Evolutionary conservation across 768 basidiomycete species (phyloP), one percentile per base, ranked within the genome.

Genomic region (Rhizopogon roseolus): DNA sequence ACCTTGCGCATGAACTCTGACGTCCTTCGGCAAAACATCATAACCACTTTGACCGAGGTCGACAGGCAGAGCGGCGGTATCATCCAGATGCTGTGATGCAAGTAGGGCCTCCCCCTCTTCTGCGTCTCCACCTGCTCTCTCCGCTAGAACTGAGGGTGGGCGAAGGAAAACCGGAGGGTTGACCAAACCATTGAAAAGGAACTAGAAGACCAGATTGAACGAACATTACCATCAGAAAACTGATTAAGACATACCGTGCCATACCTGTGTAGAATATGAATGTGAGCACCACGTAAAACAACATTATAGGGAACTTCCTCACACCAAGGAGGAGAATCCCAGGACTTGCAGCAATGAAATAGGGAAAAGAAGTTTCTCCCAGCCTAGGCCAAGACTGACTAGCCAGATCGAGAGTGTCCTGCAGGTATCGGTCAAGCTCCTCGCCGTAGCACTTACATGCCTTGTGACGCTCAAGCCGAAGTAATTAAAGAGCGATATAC

Each of bases 321-420:
- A 96, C 84, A 98, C 95, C 54, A 99, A 78, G 42, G 98, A 71
- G 6, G 78, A 82, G 69, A 99, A 99, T 3, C 93, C 93, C 17
- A 79, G 61, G 51, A 96, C 81, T 69, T 96, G 93, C 11, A 95
- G 67, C 50, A 93, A 64, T 2, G 90, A 90, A 57, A 88, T 82
- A 6, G 93, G 93, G 73, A 82, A 90, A 22, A 90, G 60, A 34
- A 98, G 75, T 55, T 75, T 78, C 71, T 98, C 95, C 95, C 95
- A 98, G 4, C 95, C 93, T 25, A 97, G 72, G 1, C 79, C 84
- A 49, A 97, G 77, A 64, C 90, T 93, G 62, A 99, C 75, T 58
- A 95, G 72, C 97, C 97, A 99, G 66, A 99, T 98, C n/a, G 82
- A 81, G 50, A 98, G 77, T 1, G 97, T 98, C 62, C 97, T 81